phyloP scores from a whole-genome alignment of 139 green algal species.

The Volvox reticuliferus region DNA sequence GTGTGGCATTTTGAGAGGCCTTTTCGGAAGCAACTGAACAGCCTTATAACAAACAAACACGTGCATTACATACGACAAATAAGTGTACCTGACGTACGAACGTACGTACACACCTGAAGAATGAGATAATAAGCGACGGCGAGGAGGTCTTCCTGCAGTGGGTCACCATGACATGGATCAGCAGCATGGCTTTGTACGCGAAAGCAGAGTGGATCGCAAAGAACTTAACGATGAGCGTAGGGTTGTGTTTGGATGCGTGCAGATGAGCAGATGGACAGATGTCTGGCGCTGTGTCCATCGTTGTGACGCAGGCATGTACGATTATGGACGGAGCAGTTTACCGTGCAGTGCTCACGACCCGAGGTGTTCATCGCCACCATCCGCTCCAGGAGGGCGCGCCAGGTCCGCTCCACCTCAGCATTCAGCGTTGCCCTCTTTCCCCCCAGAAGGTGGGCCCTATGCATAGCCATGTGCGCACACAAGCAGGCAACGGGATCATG shows the following conservation, averaged over 20 bases:
- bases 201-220: no score
- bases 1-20: no score
- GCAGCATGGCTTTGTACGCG: no score
- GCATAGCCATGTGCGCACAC: background rate
- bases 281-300: no score
- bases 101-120: no score
- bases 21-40: no score
- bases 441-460: constrained; percentile 15
- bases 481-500: no score
- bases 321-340: background rate
- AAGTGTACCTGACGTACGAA: background rate
- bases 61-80: background rate
- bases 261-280: no score
- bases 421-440: constrained; percentile 6
- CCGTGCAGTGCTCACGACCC: background rate
- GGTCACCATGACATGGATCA: background rate
- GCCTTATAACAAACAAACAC: background rate
- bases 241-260: no score
- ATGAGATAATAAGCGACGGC: constrained; percentile 18
- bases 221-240: no score
- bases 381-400: background rate
- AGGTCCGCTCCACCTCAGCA: background rate
- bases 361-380: background rate
- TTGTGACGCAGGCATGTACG: no score
- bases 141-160: constrained; percentile 11